A percentile compares a stretch with the other conserved stretches of the same genome.
Conservation (phyloP, 768 basidiomycete species). For the Mycena galericulata region DNA sequence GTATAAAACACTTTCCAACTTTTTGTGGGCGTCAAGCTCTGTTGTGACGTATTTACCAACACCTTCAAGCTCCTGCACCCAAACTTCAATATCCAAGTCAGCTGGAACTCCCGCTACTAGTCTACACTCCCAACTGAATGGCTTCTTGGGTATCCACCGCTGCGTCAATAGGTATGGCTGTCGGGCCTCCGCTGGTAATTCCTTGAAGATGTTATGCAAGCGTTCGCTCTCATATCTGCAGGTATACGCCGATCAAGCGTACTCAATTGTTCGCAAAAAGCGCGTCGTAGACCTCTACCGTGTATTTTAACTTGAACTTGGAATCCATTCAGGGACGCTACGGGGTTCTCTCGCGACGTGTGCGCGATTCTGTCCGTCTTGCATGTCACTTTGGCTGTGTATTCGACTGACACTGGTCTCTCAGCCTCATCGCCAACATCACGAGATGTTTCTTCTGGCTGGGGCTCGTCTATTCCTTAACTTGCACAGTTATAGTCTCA, state of each 20-base stretch:
- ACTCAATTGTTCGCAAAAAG: slow-evolving; percentile 86
- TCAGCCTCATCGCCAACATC: slow-evolving; percentile 84
- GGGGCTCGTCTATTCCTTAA: slow-evolving; percentile 55
- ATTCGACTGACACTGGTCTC: slow-evolving; percentile 13
- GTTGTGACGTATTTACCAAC: slow-evolving; percentile 7
- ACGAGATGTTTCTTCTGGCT: slow-evolving; percentile 94
- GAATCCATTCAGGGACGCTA: slow-evolving; percentile 69
- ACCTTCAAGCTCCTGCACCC: neutral
- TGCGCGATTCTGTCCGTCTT: slow-evolving; percentile 82
- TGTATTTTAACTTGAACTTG: neutral
- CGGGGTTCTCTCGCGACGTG: slow-evolving; percentile 88
- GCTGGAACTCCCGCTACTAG: no score
- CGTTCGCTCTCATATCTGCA: slow-evolving; percentile 26
- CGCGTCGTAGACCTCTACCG: slow-evolving; percentile 41
- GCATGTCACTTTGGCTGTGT: slow-evolving; percentile 1
- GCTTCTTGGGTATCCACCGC: slow-evolving; percentile 75
- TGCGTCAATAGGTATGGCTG: slow-evolving; percentile 85
- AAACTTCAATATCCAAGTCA: no score
- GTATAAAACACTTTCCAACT: neutral
- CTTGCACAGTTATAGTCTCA: neutral
- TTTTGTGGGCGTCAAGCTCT: neutral
- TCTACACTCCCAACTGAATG: slow-evolving; percentile 16
- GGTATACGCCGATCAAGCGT: slow-evolving; percentile 87
- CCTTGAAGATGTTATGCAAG: neutral
- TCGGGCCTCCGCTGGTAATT: slow-evolving; percentile 78